A percentile compares a stretch with the other conserved stretches of the same genome.
phyloP scores from a whole-genome alignment of 1,139 yeast genomes.

The Scheffersomyces parashehatae region DNA sequence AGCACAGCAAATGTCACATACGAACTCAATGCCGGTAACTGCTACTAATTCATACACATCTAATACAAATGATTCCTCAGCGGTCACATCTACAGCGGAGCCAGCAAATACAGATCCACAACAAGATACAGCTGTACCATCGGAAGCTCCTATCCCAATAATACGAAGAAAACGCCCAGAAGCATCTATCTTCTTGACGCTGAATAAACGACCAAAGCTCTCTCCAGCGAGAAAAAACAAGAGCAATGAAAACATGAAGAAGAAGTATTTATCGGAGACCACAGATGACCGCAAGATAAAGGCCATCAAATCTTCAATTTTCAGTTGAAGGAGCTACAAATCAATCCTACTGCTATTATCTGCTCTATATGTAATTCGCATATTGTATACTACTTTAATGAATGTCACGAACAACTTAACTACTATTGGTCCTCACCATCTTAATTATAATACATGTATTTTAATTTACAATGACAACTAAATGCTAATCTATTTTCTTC shows the following conservation, averaged over 20 bases:
- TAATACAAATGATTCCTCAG: background rate
- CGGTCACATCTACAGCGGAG: slow-evolving; percentile 3
- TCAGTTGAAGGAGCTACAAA: slow-evolving; percentile 15
- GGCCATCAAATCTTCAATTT: slow-evolving; percentile 33
- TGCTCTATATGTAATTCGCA: background rate
- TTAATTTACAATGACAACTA: no score
- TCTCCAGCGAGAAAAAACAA: slow-evolving; percentile 6
- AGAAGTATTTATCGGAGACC: slow-evolving; percentile 2
- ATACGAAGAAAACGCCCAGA: slow-evolving; percentile 16
- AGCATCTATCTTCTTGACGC: slow-evolving; percentile 25
- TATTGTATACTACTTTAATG: background rate
- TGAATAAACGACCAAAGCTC: slow-evolving; percentile 13
- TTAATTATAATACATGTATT: no score
- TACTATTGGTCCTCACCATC: background rate
- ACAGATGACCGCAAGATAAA: slow-evolving; percentile 16
- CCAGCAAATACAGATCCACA: no score
- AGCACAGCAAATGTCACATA: no score
- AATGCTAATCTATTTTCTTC: slow-evolving; percentile 8
- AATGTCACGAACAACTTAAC: background rate
- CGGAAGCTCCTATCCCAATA: no score
- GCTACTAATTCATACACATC: no score
- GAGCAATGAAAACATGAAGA: slow-evolving; percentile 7
- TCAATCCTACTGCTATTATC: no score
- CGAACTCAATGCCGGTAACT: no score
- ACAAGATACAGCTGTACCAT: no score